phyloP scores from a whole-genome alignment of 208 protist species.

The Crithidia acanthocephali region DNA sequence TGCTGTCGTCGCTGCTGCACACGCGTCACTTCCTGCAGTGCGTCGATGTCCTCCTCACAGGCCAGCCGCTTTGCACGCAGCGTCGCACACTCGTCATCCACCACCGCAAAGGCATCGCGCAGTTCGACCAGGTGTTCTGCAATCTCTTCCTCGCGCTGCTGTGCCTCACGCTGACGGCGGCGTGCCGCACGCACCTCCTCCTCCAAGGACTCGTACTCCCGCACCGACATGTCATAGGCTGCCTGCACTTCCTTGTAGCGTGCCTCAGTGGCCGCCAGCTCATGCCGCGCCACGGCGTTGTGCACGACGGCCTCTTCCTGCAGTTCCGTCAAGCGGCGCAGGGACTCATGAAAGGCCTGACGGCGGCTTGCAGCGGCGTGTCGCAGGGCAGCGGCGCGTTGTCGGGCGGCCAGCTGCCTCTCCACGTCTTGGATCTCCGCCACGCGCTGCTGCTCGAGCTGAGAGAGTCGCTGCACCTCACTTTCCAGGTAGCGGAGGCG shows the following conservation, averaged over 20 bases:
- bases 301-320: constrained; percentile 7
- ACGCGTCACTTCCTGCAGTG: constrained; percentile 2
- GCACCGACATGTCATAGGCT: constrained; percentile 12
- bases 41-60: constrained; percentile 10
- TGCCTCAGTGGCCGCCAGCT: constrained; percentile 14
- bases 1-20: background rate
- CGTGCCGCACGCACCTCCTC: constrained; percentile 11
- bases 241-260: background rate
- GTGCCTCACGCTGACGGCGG: background rate
- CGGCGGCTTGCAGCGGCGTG: background rate
- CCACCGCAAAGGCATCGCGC: background rate
- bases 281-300: constrained; percentile 16
- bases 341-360: background rate
- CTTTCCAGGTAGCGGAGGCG: background rate
- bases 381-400: constrained; percentile 10
- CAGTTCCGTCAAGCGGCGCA: constrained; percentile 4
- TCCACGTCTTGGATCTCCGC: constrained; percentile 1
- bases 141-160: background rate
- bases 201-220: constrained; percentile 5
- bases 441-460: constrained; percentile 1
- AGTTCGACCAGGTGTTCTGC: background rate
- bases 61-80: constrained; percentile 10
- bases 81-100: constrained; percentile 8
- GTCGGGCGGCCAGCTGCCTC: constrained; percentile 1
- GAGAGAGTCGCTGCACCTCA: background rate